These are phyloP conservation scores for Secale cereale DNA, from an alignment of 176 grass and related monocot species.

Conservation along the genomic window DNA sequence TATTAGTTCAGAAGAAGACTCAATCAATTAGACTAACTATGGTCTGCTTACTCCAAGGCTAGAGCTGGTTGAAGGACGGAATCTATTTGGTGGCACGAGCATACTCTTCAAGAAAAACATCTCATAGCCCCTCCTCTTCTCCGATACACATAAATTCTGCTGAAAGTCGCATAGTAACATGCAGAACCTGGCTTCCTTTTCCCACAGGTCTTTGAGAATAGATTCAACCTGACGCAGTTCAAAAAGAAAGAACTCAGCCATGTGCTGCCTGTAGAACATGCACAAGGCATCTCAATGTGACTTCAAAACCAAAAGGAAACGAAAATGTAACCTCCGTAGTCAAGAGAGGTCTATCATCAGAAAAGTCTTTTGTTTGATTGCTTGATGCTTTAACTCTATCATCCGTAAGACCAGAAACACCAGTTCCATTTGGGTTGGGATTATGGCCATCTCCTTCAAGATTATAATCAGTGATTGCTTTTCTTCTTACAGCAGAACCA, in stretches of 20 bases:
- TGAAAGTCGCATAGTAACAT: constrained; percentile 75
- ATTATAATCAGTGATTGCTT: constrained; percentile 42
- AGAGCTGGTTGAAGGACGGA: constrained; percentile 59
- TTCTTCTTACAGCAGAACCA: constrained; percentile 45
- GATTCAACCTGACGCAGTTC: constrained; percentile 60
- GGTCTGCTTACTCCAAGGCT: constrained; percentile 58
- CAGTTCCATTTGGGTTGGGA: constrained; percentile 35
- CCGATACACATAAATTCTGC: constrained; percentile 46
- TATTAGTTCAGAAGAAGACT: constrained; percentile 23
- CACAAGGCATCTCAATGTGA: background rate
- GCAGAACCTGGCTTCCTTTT: constrained; percentile 71
- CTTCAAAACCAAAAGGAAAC: constrained; percentile 13
- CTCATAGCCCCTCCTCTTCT: constrained; percentile 58
- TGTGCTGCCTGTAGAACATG: background rate
- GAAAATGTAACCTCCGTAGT: constrained; percentile 54
- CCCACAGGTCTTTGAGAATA: constrained; percentile 77
- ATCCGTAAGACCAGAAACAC: constrained; percentile 41
- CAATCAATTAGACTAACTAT: background rate
- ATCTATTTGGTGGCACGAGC: constrained; percentile 81
- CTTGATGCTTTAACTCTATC: constrained; percentile 38
- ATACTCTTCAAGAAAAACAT: constrained; percentile 92
- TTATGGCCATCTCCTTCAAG: constrained; percentile 36
- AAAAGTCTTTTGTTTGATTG: constrained; percentile 25
- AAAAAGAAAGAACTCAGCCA: constrained; percentile 16
- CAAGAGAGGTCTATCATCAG: constrained; percentile 62